Percentiles rank a stretch among this genome's conserved stretches.
Evolutionary conservation across 257 asterid species (phyloP).

Genomic region (Oldenlandia corymbosa): DNA sequence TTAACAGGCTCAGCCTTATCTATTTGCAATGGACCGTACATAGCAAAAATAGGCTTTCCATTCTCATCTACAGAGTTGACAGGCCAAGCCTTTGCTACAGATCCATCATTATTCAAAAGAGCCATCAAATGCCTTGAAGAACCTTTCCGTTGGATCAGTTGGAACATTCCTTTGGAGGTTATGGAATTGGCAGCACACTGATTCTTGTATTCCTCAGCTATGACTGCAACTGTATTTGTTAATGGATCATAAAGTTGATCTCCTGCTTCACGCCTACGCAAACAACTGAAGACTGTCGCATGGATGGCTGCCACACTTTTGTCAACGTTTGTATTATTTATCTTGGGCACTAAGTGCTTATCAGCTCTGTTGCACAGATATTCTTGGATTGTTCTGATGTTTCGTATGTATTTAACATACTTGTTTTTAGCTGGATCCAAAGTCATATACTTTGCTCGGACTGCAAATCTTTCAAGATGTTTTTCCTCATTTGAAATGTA

Average conservation of each 20-base stretch:
- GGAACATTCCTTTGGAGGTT: slow-evolving; percentile 96
- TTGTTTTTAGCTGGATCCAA: slow-evolving; percentile 93
- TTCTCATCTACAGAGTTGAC: slow-evolving; percentile 46
- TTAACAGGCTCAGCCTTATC: slow-evolving; percentile 83
- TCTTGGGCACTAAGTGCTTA: slow-evolving; percentile 93
- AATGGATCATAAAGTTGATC: slow-evolving; percentile 72
- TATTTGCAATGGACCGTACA: slow-evolving; percentile 83
- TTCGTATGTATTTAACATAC: slow-evolving; percentile 86
- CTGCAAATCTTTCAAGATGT: slow-evolving; percentile 95
- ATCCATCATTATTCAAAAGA: slow-evolving; percentile 82
- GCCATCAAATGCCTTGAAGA: slow-evolving; percentile 95
- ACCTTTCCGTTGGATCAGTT: slow-evolving; percentile 90
- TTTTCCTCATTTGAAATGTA: slow-evolving; percentile 91
- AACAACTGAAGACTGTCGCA: slow-evolving; percentile 93
- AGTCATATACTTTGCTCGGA: slow-evolving; percentile 99
- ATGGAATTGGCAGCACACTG: slow-evolving; percentile 88
- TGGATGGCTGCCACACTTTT: slow-evolving; percentile 94
- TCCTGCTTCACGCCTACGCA: slow-evolving; percentile 78
- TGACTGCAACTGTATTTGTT: slow-evolving; percentile 64
- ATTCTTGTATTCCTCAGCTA: slow-evolving; percentile 90
- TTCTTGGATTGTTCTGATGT: slow-evolving; percentile 94
- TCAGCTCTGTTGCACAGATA: slow-evolving; percentile 95
- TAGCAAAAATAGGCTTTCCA: slow-evolving; percentile 47
- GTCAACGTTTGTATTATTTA: slow-evolving; percentile 95
- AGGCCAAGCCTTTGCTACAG: slow-evolving; percentile 99